Evolutionary conservation across 2,329 filamentous ascomycete genomes (phyloP).

Genomic region (Colletotrichum coccodes): DNA sequence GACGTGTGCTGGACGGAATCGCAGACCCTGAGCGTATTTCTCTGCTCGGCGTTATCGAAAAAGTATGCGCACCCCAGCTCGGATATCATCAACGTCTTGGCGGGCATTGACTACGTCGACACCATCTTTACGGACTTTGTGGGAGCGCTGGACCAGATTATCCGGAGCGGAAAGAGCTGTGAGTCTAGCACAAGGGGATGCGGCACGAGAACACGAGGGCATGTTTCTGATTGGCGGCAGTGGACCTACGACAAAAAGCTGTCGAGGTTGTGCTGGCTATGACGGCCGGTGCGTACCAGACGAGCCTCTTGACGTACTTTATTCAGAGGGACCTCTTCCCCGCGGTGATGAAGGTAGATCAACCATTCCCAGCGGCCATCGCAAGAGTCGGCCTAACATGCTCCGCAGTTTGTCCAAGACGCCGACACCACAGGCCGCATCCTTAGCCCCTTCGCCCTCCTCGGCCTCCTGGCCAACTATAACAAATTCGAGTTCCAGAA

Average conservation of each 20-base stretch:
- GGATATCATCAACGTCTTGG: conserved; percentile 90
- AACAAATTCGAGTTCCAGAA: conserved; percentile 99
- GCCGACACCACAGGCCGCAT: conserved; percentile 71
- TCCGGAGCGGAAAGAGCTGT: conserved; percentile 80
- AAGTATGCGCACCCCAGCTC: conserved; percentile 95
- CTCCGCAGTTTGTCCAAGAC: conserved; percentile 80
- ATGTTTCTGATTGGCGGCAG: conserved; percentile 54
- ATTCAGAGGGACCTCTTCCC: conserved; percentile 95
- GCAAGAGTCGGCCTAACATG: not conserved
- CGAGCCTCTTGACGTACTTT: conserved; percentile 92
- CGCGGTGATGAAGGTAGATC: conserved; percentile 86
- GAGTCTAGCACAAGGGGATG: conserved; percentile 46
- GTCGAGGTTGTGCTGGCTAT: conserved; percentile 85
- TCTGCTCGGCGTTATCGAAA: conserved; percentile 84
- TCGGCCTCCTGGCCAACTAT: conserved; percentile 93
- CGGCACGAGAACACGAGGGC: not conserved
- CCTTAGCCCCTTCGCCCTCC: conserved; percentile 81
- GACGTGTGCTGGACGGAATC: not conserved
- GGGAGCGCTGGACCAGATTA: conserved; percentile 80
- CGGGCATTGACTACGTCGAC: conserved; percentile 90
- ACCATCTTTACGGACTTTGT: conserved; percentile 90
- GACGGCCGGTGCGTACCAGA: conserved; percentile 94
- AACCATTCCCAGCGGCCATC: not conserved
- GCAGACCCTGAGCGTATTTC: conserved; percentile 89
- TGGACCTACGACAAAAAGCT: conserved; percentile 81